Conservation (phyloP, 441 rosid genomes). For the Dalechampia spathulata region DNA sequence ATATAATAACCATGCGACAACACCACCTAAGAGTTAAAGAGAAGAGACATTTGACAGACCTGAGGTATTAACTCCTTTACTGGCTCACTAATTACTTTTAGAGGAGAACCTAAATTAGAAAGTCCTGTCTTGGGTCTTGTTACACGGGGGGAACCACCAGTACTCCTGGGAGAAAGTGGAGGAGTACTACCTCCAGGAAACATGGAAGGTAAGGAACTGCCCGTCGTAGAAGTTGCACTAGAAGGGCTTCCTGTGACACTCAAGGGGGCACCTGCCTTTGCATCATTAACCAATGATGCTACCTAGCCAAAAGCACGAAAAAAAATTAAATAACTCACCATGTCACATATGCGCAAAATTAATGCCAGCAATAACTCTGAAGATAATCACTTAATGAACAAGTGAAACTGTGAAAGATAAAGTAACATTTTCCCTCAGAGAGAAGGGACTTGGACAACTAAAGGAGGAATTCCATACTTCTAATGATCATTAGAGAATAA, state of each 20-base stretch:
- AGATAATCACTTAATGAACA: too few species aligned
- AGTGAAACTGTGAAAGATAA: too few species aligned
- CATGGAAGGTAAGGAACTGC: constrained; percentile 75
- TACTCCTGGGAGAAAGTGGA: constrained; percentile 94
- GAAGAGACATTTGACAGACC: constrained; percentile 31
- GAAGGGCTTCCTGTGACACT: constrained; percentile 54
- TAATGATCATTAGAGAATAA: too few species aligned
- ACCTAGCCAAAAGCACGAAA: constrained; percentile 35
- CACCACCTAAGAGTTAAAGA: not conserved
- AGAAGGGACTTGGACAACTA: too few species aligned
- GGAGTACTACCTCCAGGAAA: constrained; percentile 95
- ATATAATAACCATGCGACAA: constrained; percentile 1
- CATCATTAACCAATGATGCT: constrained; percentile 69
- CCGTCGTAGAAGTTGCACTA: constrained; percentile 37
- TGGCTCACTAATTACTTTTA: constrained; percentile 77
- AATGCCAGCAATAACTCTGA: too few species aligned
- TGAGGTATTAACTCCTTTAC: constrained; percentile 84
- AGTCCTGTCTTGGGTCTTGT: constrained; percentile 64
- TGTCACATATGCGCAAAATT: too few species aligned
- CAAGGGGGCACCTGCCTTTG: constrained; percentile 63
- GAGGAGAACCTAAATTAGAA: constrained; percentile 79
- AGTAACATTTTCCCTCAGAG: too few species aligned
- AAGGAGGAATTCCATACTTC: too few species aligned
- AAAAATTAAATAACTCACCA: too few species aligned
- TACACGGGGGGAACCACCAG: constrained; percentile 83